Base-by-base conservation (phyloP, 306 rosid genomes). In the Vigna angularis region DNA sequence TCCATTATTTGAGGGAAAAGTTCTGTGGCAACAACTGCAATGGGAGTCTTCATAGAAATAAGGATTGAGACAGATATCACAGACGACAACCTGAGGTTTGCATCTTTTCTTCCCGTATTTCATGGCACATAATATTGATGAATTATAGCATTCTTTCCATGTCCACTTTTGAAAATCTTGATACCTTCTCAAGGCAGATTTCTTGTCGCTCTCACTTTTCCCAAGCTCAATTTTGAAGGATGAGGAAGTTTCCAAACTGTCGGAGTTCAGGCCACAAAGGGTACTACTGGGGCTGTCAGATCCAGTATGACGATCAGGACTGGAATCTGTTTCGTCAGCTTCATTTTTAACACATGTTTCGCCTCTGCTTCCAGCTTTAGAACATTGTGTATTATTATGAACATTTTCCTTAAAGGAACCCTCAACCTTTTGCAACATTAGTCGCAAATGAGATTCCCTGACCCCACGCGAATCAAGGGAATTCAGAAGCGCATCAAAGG, bases 371-470 rank as follows among this genome's bases (percentile, higher is more conserved):
- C 78, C 84, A 63, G 20, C 51, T 73, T 85, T 84, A 70, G 80
- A 56, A 85, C 71, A 61, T 77, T 79, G 84, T 22, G 70, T 50
- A 79, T 75, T 88, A 89, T 86, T 88, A 17, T 77, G 74, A 82
- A 90, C 85, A 81, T 89, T 94, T 83, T 90, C 97, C 81, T 82
- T 95, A 40, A 91, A 95, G 74, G 90, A 81, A 58, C 80, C 61
- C 85, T 93, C 98, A 63, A 93, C 86, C 90, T 87, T 93, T 84
- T 86, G 97, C 91, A 95, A 76, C 98, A 95, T 93, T 68, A 89
- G 72, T 50, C 93, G 94, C 81, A 95, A 79, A 89, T 95, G 97
- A 62, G 98, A 89, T 83, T 95, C 99, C 85, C 99, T 90, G n/a
- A 85, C 62, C 61, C 99, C 99, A 8, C 99, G 99, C 9, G 93